Percentiles rank a stretch among this genome's conserved stretches.
phyloP scores from a whole-genome alignment of 2,329 filamentous ascomycete genomes.

The Pseudogymnoascus sp. region DNA sequence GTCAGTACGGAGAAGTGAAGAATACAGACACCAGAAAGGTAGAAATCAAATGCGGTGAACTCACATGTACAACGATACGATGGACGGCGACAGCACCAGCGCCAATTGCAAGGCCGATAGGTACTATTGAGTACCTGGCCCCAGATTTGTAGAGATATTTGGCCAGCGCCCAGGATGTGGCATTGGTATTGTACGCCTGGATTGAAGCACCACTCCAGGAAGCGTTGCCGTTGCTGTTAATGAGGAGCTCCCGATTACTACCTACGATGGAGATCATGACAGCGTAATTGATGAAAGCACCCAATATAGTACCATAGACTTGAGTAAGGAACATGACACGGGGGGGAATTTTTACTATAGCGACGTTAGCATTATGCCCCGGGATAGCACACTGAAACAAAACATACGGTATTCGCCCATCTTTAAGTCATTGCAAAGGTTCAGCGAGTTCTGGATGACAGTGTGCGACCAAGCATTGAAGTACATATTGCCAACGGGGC shows the following conservation, averaged over 20 bases:
- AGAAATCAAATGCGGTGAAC: slow-evolving; percentile 10
- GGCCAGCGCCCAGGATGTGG: slow-evolving; percentile 40
- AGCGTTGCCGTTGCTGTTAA: slow-evolving; percentile 34
- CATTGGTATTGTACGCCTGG: slow-evolving; percentile 39
- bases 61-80: slow-evolving; percentile 34
- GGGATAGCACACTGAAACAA: neutral
- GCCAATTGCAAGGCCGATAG: slow-evolving; percentile 43
- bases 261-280: slow-evolving; percentile 39
- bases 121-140: slow-evolving; percentile 38
- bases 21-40: neutral
- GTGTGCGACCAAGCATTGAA: slow-evolving; percentile 51
- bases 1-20: neutral
- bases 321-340: slow-evolving; percentile 39
- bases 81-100: slow-evolving; percentile 37
- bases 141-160: slow-evolving; percentile 43
- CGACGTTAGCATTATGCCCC: slow-evolving; percentile 17
- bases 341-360: slow-evolving; percentile 40
- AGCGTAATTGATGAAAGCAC: slow-evolving; percentile 38
- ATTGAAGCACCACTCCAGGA: slow-evolving; percentile 42
- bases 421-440: slow-evolving; percentile 45
- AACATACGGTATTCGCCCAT: slow-evolving; percentile 49
- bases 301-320: slow-evolving; percentile 35
- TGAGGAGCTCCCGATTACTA: slow-evolving; percentile 35
- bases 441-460: slow-evolving; percentile 43
- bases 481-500: slow-evolving; percentile 36